Conservation (phyloP, 768 basidiomycete genomes). For the Lactarius tabidus region DNA sequence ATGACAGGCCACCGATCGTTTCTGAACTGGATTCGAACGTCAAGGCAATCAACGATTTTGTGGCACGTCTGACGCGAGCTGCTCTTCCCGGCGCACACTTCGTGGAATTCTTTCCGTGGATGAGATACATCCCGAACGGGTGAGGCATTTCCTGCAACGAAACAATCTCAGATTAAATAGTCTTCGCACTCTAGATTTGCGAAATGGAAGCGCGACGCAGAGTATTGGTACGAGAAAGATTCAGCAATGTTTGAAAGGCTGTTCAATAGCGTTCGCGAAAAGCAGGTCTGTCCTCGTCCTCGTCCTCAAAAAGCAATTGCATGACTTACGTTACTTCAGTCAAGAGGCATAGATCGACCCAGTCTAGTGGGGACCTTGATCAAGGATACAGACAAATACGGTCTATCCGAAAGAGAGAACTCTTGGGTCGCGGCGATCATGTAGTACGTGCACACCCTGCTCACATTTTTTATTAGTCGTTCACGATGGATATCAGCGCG, state of each 20-base stretch:
- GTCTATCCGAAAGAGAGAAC: conserved; percentile 1
- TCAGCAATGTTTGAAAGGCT: conserved; percentile 2
- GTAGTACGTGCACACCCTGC: not conserved
- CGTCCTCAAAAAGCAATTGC: not conserved
- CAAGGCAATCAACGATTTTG: conserved; percentile 1
- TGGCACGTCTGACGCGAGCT: not conserved
- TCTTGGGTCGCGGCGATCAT: not conserved
- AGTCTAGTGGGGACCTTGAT: conserved; percentile 2
- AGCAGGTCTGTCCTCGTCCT: not conserved
- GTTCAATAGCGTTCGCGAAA: conserved; percentile 1
- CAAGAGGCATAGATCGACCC: not conserved
- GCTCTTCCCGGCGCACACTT: conserved; percentile 8
- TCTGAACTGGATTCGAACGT: not conserved
- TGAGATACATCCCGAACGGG: conserved; percentile 10
- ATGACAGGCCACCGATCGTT: conserved; percentile 8
- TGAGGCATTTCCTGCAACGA: not conserved
- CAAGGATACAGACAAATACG: not conserved
- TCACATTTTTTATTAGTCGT: not conserved
- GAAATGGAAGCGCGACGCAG: conserved; percentile 21
- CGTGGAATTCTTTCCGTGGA: conserved; percentile 20
- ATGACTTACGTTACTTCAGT: not conserved
- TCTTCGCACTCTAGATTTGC: not conserved
- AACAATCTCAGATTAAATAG: too few relatives aligned
- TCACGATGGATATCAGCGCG: not conserved
- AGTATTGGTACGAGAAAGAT: conserved; percentile 3